Evolutionary conservation across 345 rosid species (phyloP).

Genomic region (Anastatica hierochuntica): DNA sequence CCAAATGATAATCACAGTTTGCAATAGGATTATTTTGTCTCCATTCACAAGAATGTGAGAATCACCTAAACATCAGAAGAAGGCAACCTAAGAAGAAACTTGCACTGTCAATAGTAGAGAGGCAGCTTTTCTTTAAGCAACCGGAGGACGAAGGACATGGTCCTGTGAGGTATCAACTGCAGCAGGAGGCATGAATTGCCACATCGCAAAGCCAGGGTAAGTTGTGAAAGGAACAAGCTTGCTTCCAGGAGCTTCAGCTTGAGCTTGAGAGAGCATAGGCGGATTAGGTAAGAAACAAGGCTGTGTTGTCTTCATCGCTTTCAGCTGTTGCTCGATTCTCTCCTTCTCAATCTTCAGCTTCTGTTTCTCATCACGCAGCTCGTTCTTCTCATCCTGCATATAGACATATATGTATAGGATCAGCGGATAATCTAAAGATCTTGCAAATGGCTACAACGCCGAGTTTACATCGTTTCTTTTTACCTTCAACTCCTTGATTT

Average conservation of each 20-base stretch:
- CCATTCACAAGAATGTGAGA: no score
- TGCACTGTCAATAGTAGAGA: no score
- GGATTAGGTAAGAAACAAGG: no score
- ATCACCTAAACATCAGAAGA: no score
- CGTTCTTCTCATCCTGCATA: conserved; percentile 34
- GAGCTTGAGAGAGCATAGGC: no score
- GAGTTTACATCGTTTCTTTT: no score
- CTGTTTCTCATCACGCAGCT: conserved; percentile 76
- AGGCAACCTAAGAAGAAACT: no score
- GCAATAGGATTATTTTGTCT: no score
- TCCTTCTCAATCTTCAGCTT: conserved; percentile 81
- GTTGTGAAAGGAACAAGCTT: conserved; percentile 73
- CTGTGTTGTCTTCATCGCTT: conserved; percentile 36
- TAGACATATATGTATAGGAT: background rate
- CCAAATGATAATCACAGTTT: no score
- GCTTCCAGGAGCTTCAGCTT: no score
- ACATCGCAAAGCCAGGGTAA: conserved; percentile 90
- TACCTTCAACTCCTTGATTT: conserved; percentile 69
- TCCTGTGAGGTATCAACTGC: conserved; percentile 87
- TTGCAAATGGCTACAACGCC: background rate
- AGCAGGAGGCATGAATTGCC: conserved; percentile 98
- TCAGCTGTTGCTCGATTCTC: conserved; percentile 46
- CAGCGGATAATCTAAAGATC: background rate
- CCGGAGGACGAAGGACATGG: conserved; percentile 87
- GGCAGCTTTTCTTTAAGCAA: no score